phyloP scores from a whole-genome alignment of 139 green algal genomes.

The Pleodorina starrii region DNA sequence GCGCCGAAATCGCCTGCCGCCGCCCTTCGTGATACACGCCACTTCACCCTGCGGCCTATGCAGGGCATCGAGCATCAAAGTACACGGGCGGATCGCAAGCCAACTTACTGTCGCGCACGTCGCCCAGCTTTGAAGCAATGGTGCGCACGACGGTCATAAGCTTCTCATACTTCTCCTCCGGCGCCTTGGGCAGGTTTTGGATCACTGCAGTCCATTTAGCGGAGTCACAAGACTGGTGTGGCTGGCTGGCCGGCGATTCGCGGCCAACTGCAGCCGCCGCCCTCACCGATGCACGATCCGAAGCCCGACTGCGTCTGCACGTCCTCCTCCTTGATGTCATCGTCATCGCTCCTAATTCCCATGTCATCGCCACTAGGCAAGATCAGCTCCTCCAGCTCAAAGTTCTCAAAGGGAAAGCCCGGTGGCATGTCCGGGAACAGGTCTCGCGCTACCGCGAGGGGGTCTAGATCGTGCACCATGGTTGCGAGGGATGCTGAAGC shows the following conservation, averaged over 20 bases:
- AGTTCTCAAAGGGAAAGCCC: slow-evolving; percentile 91
- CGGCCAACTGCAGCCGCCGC: slow-evolving; percentile 1
- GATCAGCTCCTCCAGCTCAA: slow-evolving; percentile 90
- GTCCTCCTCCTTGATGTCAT: slow-evolving; percentile 87
- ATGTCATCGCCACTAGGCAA: slow-evolving; percentile 93
- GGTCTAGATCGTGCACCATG: slow-evolving; percentile 24
- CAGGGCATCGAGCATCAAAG: no score
- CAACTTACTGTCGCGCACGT: slow-evolving; percentile 84
- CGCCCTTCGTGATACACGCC: background rate
- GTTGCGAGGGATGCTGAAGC: background rate
- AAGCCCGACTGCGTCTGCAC: slow-evolving; percentile 93
- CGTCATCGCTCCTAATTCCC: slow-evolving; percentile 90
- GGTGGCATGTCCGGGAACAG: slow-evolving; percentile 72
- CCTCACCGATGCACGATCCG: slow-evolving; percentile 90
- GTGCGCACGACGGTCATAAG: slow-evolving; percentile 91
- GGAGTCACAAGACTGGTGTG: no score
- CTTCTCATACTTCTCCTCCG: slow-evolving; percentile 96
- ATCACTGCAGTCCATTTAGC: slow-evolving; percentile 81
- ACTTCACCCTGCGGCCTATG: no score
- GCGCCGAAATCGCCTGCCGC: background rate
- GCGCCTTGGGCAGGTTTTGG: slow-evolving; percentile 92
- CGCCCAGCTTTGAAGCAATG: slow-evolving; percentile 90
- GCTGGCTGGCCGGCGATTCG: no score
- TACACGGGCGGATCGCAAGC: no score
- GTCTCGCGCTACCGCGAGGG: slow-evolving; percentile 51